A percentile compares a stretch with the other conserved stretches of the same genome.
phyloP scores from a whole-genome alignment of 495 filamentous ascomycete genomes.

The Cladorrhinum samala region DNA sequence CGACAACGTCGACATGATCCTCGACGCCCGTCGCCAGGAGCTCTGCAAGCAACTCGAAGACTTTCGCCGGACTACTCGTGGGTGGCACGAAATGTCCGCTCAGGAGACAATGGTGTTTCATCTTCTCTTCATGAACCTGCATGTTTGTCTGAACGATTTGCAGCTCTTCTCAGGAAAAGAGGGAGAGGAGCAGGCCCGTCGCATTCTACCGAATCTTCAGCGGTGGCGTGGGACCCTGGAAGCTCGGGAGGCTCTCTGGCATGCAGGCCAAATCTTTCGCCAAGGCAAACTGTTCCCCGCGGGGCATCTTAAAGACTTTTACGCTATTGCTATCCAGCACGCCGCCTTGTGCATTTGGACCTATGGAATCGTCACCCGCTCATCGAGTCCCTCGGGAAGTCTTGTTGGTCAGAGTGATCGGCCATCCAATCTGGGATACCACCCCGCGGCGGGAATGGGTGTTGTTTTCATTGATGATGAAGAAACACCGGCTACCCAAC shows the following conservation, averaged over 20 bases:
- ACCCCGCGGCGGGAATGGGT: constrained; percentile 15
- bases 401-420: too few species aligned
- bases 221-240: constrained; percentile 48
- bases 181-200: constrained; percentile 53
- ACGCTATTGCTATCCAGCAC: constrained; percentile 55
- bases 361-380: constrained; percentile 45
- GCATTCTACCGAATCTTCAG: constrained; percentile 46
- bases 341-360: constrained; percentile 56
- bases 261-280: constrained; percentile 56
- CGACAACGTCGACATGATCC: constrained; percentile 35
- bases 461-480: constrained; percentile 45
- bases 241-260: constrained; percentile 53
- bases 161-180: constrained; percentile 60
- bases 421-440: too few species aligned
- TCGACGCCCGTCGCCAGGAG: constrained; percentile 48
- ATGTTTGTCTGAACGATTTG: constrained; percentile 58
- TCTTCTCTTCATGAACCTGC: constrained; percentile 52
- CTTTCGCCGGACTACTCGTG: constrained; percentile 24
- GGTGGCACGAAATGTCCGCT: constrained; percentile 25
- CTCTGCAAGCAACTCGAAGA: constrained; percentile 30
- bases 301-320: constrained; percentile 50
- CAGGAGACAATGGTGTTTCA: constrained; percentile 47
- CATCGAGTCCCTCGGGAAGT: too few species aligned
- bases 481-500: constrained; percentile 36
- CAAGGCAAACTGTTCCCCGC: constrained; percentile 44